Conservation (phyloP, 176 grass and related monocot species). For the Musa schizocarpa region DNA sequence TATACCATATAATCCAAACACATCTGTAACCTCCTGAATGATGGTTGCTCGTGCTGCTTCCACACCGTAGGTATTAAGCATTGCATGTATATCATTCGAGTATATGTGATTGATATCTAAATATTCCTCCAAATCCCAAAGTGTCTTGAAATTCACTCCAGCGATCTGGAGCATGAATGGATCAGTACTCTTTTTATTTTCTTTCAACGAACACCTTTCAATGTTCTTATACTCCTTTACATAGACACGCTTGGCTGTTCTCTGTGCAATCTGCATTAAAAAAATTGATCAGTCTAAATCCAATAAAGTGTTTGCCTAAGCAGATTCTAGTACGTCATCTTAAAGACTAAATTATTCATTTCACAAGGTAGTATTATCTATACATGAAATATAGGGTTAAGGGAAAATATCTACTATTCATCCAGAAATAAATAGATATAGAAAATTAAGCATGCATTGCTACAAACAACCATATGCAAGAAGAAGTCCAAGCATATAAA, state of each 20-base stretch:
- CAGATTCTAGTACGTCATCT: too few relatives aligned
- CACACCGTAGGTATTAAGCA: slow-evolving; percentile 67
- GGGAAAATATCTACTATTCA: too few relatives aligned
- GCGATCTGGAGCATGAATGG: slow-evolving; percentile 30
- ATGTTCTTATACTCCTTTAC: slow-evolving; percentile 53
- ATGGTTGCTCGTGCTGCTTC: slow-evolving; percentile 66
- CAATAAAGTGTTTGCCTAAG: too few relatives aligned
- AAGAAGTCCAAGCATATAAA: too few relatives aligned
- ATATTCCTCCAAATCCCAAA: slow-evolving; percentile 47
- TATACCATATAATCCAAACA: slow-evolving; percentile 61
- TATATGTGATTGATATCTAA: slow-evolving; percentile 26
- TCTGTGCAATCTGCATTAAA: slow-evolving; percentile 63
- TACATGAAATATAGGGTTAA: too few relatives aligned
- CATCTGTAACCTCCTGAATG: slow-evolving; percentile 45
- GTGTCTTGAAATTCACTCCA: slow-evolving; percentile 58
- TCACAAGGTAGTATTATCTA: background rate
- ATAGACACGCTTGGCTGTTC: slow-evolving; percentile 45
- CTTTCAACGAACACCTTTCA: slow-evolving; percentile 25
- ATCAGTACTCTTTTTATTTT: slow-evolving; percentile 3
- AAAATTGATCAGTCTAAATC: slow-evolving; percentile 1
- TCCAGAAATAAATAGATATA: background rate
- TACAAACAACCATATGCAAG: too few relatives aligned
- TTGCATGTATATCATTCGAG: slow-evolving; percentile 57
- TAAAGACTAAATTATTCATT: background rate
- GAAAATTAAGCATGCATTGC: background rate